A percentile compares a stretch with the other conserved stretches of the same genome.
Evolutionary conservation across 768 basidiomycete species (phyloP).

Genomic region (Phlegmacium glaucopus): DNA sequence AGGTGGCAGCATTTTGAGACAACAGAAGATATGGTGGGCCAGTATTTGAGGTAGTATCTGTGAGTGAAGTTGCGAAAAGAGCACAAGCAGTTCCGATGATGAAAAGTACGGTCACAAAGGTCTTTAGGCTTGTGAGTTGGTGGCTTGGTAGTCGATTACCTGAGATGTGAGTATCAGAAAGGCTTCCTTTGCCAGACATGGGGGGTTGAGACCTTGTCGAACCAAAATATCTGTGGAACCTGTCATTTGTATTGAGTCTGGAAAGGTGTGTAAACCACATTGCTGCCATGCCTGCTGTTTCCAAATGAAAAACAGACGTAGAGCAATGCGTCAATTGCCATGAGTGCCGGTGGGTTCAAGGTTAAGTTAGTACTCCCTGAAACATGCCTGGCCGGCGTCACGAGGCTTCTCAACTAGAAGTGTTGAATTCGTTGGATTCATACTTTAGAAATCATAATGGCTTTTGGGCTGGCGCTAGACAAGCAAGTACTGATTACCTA

Average conservation of each 20-base stretch:
- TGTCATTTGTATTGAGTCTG: not conserved
- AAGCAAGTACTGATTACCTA: too few species aligned
- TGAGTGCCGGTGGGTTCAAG: too few species aligned
- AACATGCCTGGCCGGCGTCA: too few species aligned
- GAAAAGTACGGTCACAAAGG: not conserved
- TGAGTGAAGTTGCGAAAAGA: conserved; percentile 6
- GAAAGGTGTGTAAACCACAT: conserved; percentile 11
- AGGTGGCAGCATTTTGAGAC: conserved; percentile 1
- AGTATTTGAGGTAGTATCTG: conserved; percentile 3
- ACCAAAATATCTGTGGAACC: too few species aligned
- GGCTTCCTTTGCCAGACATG: conserved; percentile 18
- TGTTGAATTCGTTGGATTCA: too few species aligned
- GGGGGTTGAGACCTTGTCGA: not conserved
- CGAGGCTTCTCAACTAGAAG: too few species aligned
- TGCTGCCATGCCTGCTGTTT: conserved; percentile 1
- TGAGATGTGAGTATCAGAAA: not conserved
- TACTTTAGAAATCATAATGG: too few species aligned
- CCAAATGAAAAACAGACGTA: conserved; percentile 5
- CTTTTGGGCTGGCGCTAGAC: too few species aligned
- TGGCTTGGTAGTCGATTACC: not conserved
- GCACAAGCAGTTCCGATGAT: conserved; percentile 3
- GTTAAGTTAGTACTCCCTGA: too few species aligned
- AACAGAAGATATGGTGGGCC: not conserved
- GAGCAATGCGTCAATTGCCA: not conserved
- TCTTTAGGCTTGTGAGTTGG: not conserved